phyloP scores from a whole-genome alignment of 371 early-diverging fungal genomes.

The Haplosporangium sp. region DNA sequence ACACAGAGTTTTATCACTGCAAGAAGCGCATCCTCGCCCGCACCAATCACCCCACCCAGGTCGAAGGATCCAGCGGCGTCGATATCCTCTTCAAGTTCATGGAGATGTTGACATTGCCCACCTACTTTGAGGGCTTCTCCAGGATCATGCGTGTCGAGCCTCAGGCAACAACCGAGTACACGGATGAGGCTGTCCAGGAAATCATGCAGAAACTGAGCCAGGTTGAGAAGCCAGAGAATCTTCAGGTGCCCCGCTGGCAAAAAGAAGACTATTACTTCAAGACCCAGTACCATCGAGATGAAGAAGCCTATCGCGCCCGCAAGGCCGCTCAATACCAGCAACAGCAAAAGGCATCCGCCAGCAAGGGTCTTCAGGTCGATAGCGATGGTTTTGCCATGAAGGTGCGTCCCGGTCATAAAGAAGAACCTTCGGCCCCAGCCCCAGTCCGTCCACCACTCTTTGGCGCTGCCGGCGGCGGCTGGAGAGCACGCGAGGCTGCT shows the following conservation, averaged over 20 bases:
- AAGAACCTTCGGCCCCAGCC: slow-evolving; percentile 36
- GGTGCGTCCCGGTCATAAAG: slow-evolving; percentile 46
- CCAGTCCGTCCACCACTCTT: slow-evolving; percentile 53
- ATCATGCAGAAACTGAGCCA: slow-evolving; percentile 52
- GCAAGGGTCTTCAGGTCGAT: slow-evolving; percentile 35
- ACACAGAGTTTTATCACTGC: slow-evolving; percentile 68
- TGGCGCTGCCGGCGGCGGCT: slow-evolving; percentile 44
- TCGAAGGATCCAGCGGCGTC: slow-evolving; percentile 71
- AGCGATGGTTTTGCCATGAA: slow-evolving; percentile 43
- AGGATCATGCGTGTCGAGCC: slow-evolving; percentile 64
- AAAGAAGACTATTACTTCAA: slow-evolving; percentile 53
- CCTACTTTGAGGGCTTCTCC: slow-evolving; percentile 72
- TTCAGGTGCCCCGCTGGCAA: slow-evolving; percentile 46
- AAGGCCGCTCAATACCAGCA: slow-evolving; percentile 38
- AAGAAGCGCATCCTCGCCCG: slow-evolving; percentile 69
- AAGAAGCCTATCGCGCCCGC: slow-evolving; percentile 50
- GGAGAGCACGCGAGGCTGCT: slow-evolving; percentile 54
- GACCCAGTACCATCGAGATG: slow-evolving; percentile 46
- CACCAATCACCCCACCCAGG: slow-evolving; percentile 78
- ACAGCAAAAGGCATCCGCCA: slow-evolving; percentile 8
- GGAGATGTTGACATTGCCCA: slow-evolving; percentile 68
- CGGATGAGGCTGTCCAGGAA: slow-evolving; percentile 62
- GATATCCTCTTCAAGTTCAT: slow-evolving; percentile 71
- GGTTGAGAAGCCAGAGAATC: slow-evolving; percentile 34
- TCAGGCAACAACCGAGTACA: slow-evolving; percentile 58